Percentiles rank a stretch among this genome's conserved stretches.
Conservation (phyloP, 2,329 filamentous ascomycete species). For the Paracorniculantispora psalliotae region DNA sequence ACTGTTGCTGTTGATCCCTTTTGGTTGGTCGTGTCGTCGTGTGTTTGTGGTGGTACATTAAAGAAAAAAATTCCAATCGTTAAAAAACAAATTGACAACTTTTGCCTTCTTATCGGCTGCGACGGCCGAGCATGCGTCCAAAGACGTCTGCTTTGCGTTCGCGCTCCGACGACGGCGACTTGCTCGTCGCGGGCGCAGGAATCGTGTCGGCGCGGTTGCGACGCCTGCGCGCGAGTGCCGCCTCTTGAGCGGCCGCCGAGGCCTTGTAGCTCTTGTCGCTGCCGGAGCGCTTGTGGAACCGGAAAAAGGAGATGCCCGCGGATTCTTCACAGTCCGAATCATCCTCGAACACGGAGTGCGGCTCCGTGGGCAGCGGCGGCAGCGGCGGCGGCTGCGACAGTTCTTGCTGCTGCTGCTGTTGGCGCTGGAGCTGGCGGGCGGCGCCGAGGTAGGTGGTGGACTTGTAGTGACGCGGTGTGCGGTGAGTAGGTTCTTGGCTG, state of each 20-base stretch:
- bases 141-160: slow-evolving; percentile 32
- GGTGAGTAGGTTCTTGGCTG: not conserved
- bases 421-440: slow-evolving; percentile 16
- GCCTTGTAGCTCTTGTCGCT: slow-evolving; percentile 26
- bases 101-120: slow-evolving; percentile 20
- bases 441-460: slow-evolving; percentile 24
- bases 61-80: not conserved
- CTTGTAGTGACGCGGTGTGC: slow-evolving; percentile 23
- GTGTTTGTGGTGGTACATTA: not conserved
- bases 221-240: not conserved
- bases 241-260: not conserved
- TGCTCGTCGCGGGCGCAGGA: slow-evolving; percentile 19
- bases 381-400: slow-evolving; percentile 21
- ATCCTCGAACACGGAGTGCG: slow-evolving; percentile 43
- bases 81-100: not conserved
- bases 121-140: slow-evolving; percentile 33
- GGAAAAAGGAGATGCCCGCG: slow-evolving; percentile 37
- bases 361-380: slow-evolving; percentile 18
- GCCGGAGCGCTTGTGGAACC: slow-evolving; percentile 36
- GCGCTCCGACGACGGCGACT: slow-evolving; percentile 13
- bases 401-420: slow-evolving; percentile 19
- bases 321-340: slow-evolving; percentile 41
- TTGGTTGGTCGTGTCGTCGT: not conserved
- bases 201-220: slow-evolving; percentile 20
- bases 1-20: slow-evolving; percentile 3